Percentiles rank a stretch among this genome's conserved stretches.
phyloP scores from a whole-genome alignment of 495 filamentous ascomycete genomes.

The Oidiodendron maius region DNA sequence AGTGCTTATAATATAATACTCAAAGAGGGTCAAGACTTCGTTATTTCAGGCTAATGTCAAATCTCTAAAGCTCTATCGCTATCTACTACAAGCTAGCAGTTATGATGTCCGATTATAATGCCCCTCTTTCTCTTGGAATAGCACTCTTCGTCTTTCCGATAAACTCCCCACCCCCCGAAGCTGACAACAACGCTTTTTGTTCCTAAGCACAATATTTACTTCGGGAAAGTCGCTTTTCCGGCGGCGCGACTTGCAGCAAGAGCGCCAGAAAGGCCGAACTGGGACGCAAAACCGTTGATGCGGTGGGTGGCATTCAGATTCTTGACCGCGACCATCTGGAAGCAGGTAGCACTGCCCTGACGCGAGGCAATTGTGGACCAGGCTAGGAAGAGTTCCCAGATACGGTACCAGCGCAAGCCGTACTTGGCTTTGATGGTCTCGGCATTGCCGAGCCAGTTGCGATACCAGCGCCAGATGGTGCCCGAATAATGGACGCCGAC shows the following conservation, averaged over 20 bases:
- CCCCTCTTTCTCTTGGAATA: not conserved
- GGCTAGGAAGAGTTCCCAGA: conserved; percentile 97
- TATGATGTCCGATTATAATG: not conserved
- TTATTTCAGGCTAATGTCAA: not conserved
- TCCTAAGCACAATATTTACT: not conserved
- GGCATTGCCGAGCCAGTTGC: not conserved
- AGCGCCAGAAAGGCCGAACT: conserved; percentile 71
- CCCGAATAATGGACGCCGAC: conserved; percentile 3
- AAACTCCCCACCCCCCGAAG: not conserved
- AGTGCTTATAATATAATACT: not conserved
- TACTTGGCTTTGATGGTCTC: not conserved
- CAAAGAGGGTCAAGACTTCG: not conserved
- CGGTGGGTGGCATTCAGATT: conserved; percentile 95
- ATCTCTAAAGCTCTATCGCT: not conserved
- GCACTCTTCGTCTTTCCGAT: not conserved
- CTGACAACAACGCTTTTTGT: not conserved
- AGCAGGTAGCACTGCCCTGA: conserved; percentile 89
- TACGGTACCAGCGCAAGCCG: conserved; percentile 45
- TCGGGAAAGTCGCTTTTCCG: not conserved
- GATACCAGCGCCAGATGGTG: conserved; percentile 65
- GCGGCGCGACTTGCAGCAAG: conserved; percentile 35
- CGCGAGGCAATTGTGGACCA: conserved; percentile 85
- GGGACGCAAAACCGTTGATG: conserved; percentile 71
- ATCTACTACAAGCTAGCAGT: not conserved
- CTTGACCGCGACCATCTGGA: conserved; percentile 90